phyloP scores from a whole-genome alignment of 1,139 yeast species.

The Nadsonia commutata region DNA sequence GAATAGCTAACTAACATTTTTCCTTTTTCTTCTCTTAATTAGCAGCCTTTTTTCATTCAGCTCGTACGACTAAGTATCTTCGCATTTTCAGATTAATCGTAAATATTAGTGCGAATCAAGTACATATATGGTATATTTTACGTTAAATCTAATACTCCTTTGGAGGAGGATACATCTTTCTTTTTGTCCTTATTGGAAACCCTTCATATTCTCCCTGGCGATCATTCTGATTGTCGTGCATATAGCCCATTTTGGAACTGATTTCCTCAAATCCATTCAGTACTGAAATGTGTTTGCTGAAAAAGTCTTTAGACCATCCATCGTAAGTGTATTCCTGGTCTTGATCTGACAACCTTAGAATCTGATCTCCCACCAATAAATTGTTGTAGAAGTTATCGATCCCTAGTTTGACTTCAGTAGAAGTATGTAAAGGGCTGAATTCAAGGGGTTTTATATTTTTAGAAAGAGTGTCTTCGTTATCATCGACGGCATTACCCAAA shows the following conservation, averaged over 20 bases:
- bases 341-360: too few species aligned
- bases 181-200: too few species aligned
- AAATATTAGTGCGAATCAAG: too few species aligned
- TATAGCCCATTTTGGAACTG: too few species aligned
- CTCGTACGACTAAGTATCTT: not conserved
- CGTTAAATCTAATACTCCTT: too few species aligned
- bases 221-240: too few species aligned
- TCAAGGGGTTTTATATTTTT: not conserved
- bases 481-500: not conserved
- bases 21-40: not conserved
- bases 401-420: not conserved
- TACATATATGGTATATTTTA: too few species aligned
- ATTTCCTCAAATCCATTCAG: not conserved
- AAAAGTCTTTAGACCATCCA: constrained; percentile 14
- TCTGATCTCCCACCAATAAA: not conserved
- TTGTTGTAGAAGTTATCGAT: not conserved
- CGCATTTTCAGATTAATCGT: too few species aligned
- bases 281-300: not conserved
- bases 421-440: not conserved
- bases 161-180: too few species aligned
- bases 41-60: not conserved
- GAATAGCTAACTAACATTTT: not conserved
- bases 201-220: too few species aligned
- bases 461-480: too few species aligned
- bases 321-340: constrained; percentile 10